Conservation (phyloP, 257 asterid genomes). For the Ajuga chamaepitys region DNA sequence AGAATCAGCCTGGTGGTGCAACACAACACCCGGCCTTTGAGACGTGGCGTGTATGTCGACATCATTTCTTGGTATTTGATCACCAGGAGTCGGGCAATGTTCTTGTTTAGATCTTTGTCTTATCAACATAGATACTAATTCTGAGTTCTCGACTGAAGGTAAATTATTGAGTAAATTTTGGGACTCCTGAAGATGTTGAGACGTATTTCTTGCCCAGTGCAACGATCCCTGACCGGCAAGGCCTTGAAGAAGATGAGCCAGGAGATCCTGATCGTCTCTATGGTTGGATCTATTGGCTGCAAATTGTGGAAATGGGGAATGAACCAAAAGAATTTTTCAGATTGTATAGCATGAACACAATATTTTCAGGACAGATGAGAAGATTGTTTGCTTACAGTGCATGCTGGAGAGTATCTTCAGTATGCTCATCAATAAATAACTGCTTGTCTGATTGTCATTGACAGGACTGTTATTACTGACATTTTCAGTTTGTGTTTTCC, state of each 20-base stretch:
- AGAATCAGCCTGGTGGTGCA: constrained; percentile 35
- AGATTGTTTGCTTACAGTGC: constrained; percentile 49
- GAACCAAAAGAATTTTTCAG: background rate
- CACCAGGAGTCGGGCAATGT: constrained; percentile 20
- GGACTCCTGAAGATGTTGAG: constrained; percentile 43
- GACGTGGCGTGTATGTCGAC: constrained; percentile 27
- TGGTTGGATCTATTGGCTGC: constrained; percentile 48
- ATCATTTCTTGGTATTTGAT: constrained; percentile 32
- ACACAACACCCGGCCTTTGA: constrained; percentile 35
- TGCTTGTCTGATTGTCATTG: constrained; percentile 51
- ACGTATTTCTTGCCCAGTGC: constrained; percentile 26
- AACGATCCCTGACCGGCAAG: constrained; percentile 44
- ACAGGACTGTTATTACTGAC: constrained; percentile 24
- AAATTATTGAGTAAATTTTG: constrained; percentile 37
- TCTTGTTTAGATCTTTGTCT: constrained; percentile 39
- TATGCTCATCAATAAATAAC: constrained; percentile 57
- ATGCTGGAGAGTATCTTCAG: constrained; percentile 68
- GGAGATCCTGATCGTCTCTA: constrained; percentile 51
- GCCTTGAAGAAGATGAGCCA: constrained; percentile 64
- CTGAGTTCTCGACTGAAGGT: constrained; percentile 40
- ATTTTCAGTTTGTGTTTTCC: constrained; percentile 57
- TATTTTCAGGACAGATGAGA: background rate
- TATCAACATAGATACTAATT: constrained; percentile 31
- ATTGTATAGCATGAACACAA: constrained; percentile 1
- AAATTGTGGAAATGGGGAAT: constrained; percentile 16